Conservation (phyloP, 768 basidiomycete species). For the Boletus rubropictus region DNA sequence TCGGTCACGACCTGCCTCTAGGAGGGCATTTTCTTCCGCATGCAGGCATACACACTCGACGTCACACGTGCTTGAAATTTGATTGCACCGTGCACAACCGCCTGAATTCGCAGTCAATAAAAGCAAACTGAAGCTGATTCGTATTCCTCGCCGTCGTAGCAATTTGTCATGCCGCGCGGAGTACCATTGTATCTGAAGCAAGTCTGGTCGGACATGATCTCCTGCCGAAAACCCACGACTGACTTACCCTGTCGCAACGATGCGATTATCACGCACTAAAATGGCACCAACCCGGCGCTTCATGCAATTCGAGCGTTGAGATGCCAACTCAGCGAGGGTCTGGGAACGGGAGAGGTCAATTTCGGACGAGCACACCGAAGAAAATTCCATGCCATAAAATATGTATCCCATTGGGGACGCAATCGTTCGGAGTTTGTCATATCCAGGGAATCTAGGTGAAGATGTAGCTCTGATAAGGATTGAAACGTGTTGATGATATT, state of each 20-base stretch:
- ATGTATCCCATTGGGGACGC: slow-evolving; percentile 89
- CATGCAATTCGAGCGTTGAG: slow-evolving; percentile 92
- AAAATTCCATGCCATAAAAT: slow-evolving; percentile 76
- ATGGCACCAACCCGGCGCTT: slow-evolving; percentile 94
- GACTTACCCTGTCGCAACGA: slow-evolving; percentile 71
- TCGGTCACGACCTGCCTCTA: slow-evolving; percentile 90
- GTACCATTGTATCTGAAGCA: slow-evolving; percentile 88
- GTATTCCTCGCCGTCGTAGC: slow-evolving; percentile 39
- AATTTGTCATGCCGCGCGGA: slow-evolving; percentile 83
- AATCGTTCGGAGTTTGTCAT: slow-evolving; percentile 68
- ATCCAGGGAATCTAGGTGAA: slow-evolving; percentile 62
- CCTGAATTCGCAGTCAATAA: slow-evolving; percentile 66
- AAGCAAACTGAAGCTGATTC: slow-evolving; percentile 13
- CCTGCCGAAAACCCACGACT: background rate
- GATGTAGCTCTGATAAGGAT: slow-evolving; percentile 46
- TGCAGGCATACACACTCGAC: slow-evolving; percentile 91
- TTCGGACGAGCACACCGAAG: background rate
- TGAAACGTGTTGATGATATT: slow-evolving; percentile 62
- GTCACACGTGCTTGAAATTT: slow-evolving; percentile 38
- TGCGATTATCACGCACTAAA: slow-evolving; percentile 76
- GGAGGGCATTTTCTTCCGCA: slow-evolving; percentile 94
- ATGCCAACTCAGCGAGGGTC: slow-evolving; percentile 87
- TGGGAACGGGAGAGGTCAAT: slow-evolving; percentile 27
- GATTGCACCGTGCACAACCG: slow-evolving; percentile 80
- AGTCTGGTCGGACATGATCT: background rate